These are phyloP conservation scores for Arachis monticola DNA, from an alignment of 331 rosid species.

Conservation along the genomic window DNA sequence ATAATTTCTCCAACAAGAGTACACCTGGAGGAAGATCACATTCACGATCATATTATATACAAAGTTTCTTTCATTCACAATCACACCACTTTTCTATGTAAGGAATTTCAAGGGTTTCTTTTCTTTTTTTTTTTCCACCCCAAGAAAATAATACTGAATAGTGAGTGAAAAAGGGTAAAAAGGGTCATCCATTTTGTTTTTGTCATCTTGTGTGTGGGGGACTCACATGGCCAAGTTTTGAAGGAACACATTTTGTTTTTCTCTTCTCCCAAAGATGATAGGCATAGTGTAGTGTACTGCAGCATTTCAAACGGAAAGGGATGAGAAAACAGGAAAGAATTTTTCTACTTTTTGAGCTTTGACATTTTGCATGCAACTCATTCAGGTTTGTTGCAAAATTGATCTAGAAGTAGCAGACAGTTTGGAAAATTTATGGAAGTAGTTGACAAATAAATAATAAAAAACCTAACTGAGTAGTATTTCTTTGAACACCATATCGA, in stretches of 20 bases:
- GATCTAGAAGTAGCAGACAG: constrained; percentile 4
- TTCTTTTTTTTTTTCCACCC: background rate
- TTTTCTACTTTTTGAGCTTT: background rate
- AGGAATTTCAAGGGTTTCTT: constrained; percentile 9
- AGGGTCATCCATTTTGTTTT: constrained; percentile 21
- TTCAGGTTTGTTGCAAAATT: constrained; percentile 18
- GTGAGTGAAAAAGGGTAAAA: background rate
- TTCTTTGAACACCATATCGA: too few relatives aligned
- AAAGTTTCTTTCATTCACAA: background rate
- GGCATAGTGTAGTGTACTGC: constrained; percentile 30
- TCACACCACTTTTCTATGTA: constrained; percentile 7
- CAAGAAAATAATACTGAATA: constrained; percentile 22
- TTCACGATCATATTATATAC: constrained; percentile 27
- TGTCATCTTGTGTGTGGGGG: constrained; percentile 27
- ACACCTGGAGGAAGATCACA: constrained; percentile 18
- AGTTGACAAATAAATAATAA: constrained; percentile 15
- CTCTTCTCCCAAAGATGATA: constrained; percentile 27
- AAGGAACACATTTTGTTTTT: constrained; percentile 27
- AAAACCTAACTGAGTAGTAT: too few relatives aligned
- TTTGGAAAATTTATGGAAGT: constrained; percentile 9
- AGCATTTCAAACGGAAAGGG: constrained; percentile 37
- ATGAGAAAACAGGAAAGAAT: constrained; percentile 31
- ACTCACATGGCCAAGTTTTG: constrained; percentile 31
- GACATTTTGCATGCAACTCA: constrained; percentile 31
- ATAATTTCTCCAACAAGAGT: constrained; percentile 19